Percentiles rank a stretch among this genome's conserved stretches.
Conservation (phyloP, 345 rosid genomes). For the Eucalyptus erythrocorys region DNA sequence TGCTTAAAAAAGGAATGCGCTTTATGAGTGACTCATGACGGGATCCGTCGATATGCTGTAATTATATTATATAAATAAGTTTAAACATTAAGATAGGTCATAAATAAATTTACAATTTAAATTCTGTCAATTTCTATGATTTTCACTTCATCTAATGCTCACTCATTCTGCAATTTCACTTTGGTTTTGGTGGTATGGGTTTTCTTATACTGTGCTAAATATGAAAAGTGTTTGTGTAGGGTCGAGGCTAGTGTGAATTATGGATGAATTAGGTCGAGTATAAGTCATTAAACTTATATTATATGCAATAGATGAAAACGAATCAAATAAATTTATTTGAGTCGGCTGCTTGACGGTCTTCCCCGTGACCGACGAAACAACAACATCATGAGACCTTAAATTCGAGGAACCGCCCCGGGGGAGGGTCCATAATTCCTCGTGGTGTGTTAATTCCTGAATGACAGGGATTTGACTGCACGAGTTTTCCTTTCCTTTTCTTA, state of each 20-base stretch:
- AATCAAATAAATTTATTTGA: background rate
- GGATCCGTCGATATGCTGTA: no score
- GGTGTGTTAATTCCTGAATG: background rate
- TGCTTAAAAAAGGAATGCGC: background rate
- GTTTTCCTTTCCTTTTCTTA: background rate
- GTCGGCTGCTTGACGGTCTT: background rate
- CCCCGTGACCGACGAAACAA: background rate
- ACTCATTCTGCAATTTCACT: accelerated
- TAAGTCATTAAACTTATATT: no score
- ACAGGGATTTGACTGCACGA: background rate
- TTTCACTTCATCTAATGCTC: background rate
- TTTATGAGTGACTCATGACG: no score
- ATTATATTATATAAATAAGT: no score
- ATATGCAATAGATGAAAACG: background rate
- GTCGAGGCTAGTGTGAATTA: accelerated
- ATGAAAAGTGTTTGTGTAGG: background rate
- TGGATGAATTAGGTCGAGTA: no score
- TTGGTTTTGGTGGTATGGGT: background rate
- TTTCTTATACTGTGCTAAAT: background rate
- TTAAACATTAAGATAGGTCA: no score
- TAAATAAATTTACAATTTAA: no score
- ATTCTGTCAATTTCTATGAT: no score
- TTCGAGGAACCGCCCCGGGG: background rate
- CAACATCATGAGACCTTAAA: background rate
- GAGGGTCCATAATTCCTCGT: background rate